phyloP scores from a whole-genome alignment of 164 flowering plant species.

The Malania oleifera region DNA sequence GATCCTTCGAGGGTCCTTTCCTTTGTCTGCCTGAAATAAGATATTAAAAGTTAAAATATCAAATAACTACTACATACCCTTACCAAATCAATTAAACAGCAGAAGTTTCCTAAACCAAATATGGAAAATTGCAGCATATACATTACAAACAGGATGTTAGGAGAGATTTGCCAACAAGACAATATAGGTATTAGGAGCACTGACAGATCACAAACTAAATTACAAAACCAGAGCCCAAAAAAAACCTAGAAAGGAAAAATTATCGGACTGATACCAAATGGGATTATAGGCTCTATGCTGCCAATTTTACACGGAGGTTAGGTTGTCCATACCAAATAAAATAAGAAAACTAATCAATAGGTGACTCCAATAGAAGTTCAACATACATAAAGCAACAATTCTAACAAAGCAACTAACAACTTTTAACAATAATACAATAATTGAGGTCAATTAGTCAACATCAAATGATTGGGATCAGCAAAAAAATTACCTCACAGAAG shows the following conservation, averaged over 20 bases:
- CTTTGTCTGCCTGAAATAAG: slow-evolving; percentile 35
- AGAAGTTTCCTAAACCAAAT: neutral
- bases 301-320: too few relatives aligned
- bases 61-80: too few relatives aligned
- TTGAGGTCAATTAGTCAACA: neutral
- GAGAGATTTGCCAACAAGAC: neutral
- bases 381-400: too few relatives aligned
- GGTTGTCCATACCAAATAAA: too few relatives aligned
- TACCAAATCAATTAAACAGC: too few relatives aligned
- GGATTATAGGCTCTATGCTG: too few relatives aligned
- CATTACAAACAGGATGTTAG: too few relatives aligned
- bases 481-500: too few relatives aligned
- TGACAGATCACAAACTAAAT: neutral
- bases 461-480: neutral
- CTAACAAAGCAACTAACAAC: neutral
- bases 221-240: neutral
- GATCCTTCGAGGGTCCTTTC: slow-evolving; percentile 41
- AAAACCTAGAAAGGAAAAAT: neutral
- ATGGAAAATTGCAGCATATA: neutral
- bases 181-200: neutral
- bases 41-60: neutral
- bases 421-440: neutral
- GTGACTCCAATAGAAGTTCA: too few relatives aligned
- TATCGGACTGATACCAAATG: too few relatives aligned
- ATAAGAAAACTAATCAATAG: too few relatives aligned